A percentile compares a stretch with the other conserved stretches of the same genome.
Conservation (phyloP, 208 protist genomes). For the Trypanosoma melophagium region DNA sequence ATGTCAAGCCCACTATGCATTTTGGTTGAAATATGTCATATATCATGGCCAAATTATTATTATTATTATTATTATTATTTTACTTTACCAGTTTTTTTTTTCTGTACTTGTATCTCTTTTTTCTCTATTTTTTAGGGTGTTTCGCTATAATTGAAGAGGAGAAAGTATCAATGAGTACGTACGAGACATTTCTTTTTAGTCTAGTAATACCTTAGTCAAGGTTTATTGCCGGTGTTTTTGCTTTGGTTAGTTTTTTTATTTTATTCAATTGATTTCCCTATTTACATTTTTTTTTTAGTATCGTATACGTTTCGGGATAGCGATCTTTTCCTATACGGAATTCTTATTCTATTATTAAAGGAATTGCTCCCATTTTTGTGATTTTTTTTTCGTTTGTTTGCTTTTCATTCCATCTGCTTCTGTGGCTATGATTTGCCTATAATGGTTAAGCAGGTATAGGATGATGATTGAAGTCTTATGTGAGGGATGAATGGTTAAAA, state of each 20-base stretch:
- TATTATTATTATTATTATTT: constrained; percentile 20
- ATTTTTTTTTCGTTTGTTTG: too few relatives aligned
- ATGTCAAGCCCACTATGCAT: neutral
- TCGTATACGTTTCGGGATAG: neutral
- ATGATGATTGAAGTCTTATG: too few relatives aligned
- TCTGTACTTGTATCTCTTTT: neutral
- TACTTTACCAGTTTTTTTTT: neutral
- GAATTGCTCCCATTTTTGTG: too few relatives aligned
- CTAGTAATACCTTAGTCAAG: too few relatives aligned
- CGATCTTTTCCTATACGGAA: too few relatives aligned
- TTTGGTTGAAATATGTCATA: constrained; percentile 8
- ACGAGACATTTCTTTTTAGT: neutral
- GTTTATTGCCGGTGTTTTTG: constrained; percentile 2
- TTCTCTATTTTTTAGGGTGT: neutral
- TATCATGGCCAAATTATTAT: neutral
- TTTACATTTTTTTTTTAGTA: neutral
- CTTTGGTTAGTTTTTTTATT: neutral
- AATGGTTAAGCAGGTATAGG: too few relatives aligned
- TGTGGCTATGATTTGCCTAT: too few relatives aligned
- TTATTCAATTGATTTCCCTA: constrained; percentile 7
- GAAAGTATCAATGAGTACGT: too few relatives aligned
- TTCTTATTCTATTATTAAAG: too few relatives aligned
- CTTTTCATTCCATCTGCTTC: too few relatives aligned
- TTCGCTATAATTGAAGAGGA: too few relatives aligned
- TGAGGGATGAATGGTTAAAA: too few relatives aligned